Evolutionary conservation across 345 rosid genomes (phyloP), one percentile per base, ranked within the genome.

Genomic region (Citrus hindsii): DNA sequence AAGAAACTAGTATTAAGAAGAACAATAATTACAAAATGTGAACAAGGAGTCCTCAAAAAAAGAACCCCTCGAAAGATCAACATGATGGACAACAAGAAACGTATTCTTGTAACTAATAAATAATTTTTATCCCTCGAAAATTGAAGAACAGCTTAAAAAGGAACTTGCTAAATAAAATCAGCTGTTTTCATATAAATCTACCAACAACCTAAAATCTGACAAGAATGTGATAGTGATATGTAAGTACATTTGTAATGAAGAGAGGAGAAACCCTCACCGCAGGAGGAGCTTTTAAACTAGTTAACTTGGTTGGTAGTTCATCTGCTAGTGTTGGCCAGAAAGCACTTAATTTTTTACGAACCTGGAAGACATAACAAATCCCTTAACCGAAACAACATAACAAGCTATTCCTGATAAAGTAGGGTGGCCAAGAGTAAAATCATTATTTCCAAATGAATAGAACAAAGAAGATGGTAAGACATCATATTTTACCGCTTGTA

Each of bases 281-380:
- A 51, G 73, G 79, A 77, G 88, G 88, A 79, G 89, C 51, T 71
- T 77, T 92, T 77, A 85, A 87, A 85, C 80, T 76, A 10, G 89
- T 89, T 82, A 92, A 83, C 82, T 83, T 85, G 71, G 77, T 38
- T 21, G 97, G 92, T 76, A 93, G 66, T 83, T 90, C 88, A 80
- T 92, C 92, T 70, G 89, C 84, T 63, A 95, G 95, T 74, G 82
- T 64, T 62, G 93, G 89, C 99, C 99, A 95, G 79, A 81, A 93
- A 51, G 83, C 35, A 71, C 88, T 85, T 78, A 95, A 81, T 75
- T 82, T 79, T 67, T 79, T 80, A 73, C 97, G 95, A 76, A 92
- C 98, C 99, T 93, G 85, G 75, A 61, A 77, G 86, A 66, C 59
- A 81, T 32, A 77, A 74, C 25, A 35, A 38, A 79, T 76, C 69